These are phyloP conservation scores for Lachnellula subtilissima DNA, from an alignment of 2,329 filamentous ascomycete genomes.

Conservation along the genomic window DNA sequence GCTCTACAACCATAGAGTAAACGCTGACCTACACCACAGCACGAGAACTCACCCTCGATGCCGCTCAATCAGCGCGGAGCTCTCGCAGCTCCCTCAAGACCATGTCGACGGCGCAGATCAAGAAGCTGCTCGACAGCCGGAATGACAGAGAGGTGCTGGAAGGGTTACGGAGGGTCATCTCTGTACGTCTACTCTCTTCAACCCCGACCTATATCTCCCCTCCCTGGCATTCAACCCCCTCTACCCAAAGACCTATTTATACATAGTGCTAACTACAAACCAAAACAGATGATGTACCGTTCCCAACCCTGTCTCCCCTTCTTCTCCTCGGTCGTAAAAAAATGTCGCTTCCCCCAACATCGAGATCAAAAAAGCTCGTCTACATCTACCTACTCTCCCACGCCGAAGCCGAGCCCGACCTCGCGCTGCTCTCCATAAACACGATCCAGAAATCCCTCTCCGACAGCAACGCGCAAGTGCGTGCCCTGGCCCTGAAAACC, in stretches of 20 bases:
- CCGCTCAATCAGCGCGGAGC: constrained; percentile 78
- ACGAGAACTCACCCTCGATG: constrained; percentile 94
- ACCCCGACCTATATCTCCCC: neutral
- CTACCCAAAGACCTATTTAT: neutral
- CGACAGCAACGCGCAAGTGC: constrained; percentile 83
- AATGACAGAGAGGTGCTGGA: constrained; percentile 91
- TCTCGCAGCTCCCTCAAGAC: constrained; percentile 57
- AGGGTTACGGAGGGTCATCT: constrained; percentile 80
- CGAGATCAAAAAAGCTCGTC: constrained; percentile 92
- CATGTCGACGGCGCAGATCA: constrained; percentile 77
- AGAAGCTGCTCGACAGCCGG: constrained; percentile 90
- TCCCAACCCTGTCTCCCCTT: constrained; percentile 83
- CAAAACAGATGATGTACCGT: constrained; percentile 85
- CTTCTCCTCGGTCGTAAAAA: constrained; percentile 98
- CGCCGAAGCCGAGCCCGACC: constrained; percentile 92
- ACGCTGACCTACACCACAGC: constrained; percentile 48
- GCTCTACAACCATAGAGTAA: neutral
- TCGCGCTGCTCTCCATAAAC: constrained; percentile 94
- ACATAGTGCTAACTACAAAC: neutral
- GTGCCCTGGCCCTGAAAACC: constrained; percentile 86
- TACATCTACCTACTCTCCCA: constrained; percentile 98
- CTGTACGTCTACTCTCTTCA: constrained; percentile 51
- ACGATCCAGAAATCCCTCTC: constrained; percentile 97
- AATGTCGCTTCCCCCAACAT: constrained; percentile 92
- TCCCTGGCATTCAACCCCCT: neutral